Evolutionary conservation across 352 stramenopile genomes (phyloP), one percentile per base, ranked within the genome.

Genomic region (Phytophthora citrophthora): DNA sequence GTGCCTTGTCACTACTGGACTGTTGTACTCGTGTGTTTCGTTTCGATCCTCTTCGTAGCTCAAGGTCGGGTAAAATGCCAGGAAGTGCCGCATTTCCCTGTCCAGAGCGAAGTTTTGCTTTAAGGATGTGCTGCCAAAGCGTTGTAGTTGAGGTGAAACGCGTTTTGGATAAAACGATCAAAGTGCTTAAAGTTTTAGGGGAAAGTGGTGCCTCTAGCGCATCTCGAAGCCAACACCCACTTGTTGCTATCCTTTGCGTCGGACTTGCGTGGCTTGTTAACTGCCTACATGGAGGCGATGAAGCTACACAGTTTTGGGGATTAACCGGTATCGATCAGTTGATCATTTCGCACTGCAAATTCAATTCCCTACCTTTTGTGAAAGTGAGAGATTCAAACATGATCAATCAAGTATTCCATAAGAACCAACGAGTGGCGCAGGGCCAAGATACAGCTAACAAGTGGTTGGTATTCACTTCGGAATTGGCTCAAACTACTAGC

Each of bases 11-110:
- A 2, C 38, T 83, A 2, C 29, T 86, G 1, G 77, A 86, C 2
- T 70, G 62, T 7, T 63, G 72, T 51, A 86, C 72, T 1, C 64
- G 74, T 5, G 48, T 83, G 3, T 57, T 86, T 13, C 74, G 77
- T 9, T 77, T 60, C 20, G 44, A 71, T 18, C 15, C 44, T 5
- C 23, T 62, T 16, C 31, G 55, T 3, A 61, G 7, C 47, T 26
- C 40, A 39, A 15, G 16, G n/a, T 16, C 12, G 18, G 34, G 9
- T 39, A 49, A 3, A 9, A n/a, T 7, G 15, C 32, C n/a, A 20
- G 20, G 20, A 20, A 20, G 20, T 20, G 20, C 20, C 12, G 23
- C 10, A 0, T 73, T 41, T 46, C 51, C 50, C 5, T 48, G 49
- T 48, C 34, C 51, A 20, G 54, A 68, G 15, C 31, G 49, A 15